These are phyloP conservation scores for Oryza coarctata DNA, from an alignment of 176 grass and related monocot genomes.

Conservation along the genomic window DNA sequence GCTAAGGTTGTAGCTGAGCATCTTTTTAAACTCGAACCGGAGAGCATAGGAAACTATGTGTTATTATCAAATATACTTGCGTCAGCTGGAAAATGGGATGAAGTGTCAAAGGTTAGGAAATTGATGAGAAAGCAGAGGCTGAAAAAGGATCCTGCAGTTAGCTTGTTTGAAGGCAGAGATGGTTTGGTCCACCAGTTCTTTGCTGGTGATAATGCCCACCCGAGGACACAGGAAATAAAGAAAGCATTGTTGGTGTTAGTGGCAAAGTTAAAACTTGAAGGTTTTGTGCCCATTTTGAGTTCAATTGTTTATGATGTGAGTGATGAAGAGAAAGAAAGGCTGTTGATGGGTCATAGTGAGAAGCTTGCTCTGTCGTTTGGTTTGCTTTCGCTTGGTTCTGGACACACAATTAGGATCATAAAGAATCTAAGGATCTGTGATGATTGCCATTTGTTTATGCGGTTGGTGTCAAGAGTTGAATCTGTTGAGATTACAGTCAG, in stretches of 20 bases:
- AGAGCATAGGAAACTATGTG: slow-evolving; percentile 66
- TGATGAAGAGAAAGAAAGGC: slow-evolving; percentile 56
- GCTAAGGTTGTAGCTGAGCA: slow-evolving; percentile 58
- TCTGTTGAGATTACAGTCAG: slow-evolving; percentile 52
- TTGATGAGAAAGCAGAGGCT: slow-evolving; percentile 54
- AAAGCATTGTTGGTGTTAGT: slow-evolving; percentile 41
- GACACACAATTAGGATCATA: slow-evolving; percentile 56
- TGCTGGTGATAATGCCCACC: slow-evolving; percentile 58
- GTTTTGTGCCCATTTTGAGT: slow-evolving; percentile 54
- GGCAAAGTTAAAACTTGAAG: slow-evolving; percentile 41
- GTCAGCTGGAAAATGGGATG: slow-evolving; percentile 68
- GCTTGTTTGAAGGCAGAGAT: slow-evolving; percentile 65
- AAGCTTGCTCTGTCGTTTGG: slow-evolving; percentile 68
- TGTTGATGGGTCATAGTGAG: slow-evolving; percentile 68
- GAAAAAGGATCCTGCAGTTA: slow-evolving; percentile 68
- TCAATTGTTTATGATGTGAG: slow-evolving; percentile 80
- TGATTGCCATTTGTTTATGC: slow-evolving; percentile 66
- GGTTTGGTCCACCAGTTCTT: slow-evolving; percentile 70
- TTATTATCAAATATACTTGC: slow-evolving; percentile 64
- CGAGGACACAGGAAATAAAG: slow-evolving; percentile 53
- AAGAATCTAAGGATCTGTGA: slow-evolving; percentile 83
- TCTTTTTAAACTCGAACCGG: slow-evolving; percentile 69
- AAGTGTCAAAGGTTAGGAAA: slow-evolving; percentile 61
- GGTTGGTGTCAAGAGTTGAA: slow-evolving; percentile 53
- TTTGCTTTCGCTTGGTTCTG: slow-evolving; percentile 43